phyloP scores from a whole-genome alignment of 2,329 filamentous ascomycete genomes.

The Eutypella sp. region DNA sequence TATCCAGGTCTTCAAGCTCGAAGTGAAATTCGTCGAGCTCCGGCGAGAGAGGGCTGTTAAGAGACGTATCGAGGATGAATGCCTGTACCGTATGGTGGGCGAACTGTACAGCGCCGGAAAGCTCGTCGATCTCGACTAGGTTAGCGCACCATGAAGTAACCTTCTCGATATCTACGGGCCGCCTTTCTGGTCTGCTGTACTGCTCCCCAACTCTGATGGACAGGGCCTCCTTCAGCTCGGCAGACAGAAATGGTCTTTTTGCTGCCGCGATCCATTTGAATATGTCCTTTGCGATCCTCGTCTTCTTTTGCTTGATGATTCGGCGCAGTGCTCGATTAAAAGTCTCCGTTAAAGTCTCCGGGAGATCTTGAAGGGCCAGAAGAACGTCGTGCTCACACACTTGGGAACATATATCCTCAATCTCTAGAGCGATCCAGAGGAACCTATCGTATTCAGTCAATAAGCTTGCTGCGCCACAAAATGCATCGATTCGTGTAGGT shows the following conservation, averaged over 20 bases:
- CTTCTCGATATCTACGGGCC: conserved; percentile 18
- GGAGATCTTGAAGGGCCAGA: conserved; percentile 19
- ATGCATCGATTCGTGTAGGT: too few species aligned
- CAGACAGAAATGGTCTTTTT: conserved; percentile 26
- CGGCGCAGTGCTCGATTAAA: conserved; percentile 22
- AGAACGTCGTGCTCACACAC: conserved; percentile 27
- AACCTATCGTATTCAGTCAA: too few species aligned
- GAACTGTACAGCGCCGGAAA: conserved; percentile 26
- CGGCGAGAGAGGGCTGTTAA: neutral
- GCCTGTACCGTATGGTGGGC: conserved; percentile 28
- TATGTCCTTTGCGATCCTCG: conserved; percentile 14
- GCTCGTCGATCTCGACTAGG: conserved; percentile 28
- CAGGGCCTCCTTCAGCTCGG: conserved; percentile 31
- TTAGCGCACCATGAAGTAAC: conserved; percentile 29
- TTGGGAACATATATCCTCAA: conserved; percentile 30
- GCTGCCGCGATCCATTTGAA: conserved; percentile 28
- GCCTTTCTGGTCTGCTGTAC: conserved; percentile 15
- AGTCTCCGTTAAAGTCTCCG: conserved; percentile 23
- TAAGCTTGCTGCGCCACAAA: too few species aligned
- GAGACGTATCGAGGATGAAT: conserved; percentile 15
- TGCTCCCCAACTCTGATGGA: conserved; percentile 24
- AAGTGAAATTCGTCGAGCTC: conserved; percentile 15
- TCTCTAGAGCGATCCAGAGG: conserved; percentile 33
- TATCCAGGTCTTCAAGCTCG: conserved; percentile 17
- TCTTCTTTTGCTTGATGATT: conserved; percentile 17